Base-by-base conservation (phyloP, 2,329 filamentous ascomycete species). In the Lachnellula arida region DNA sequence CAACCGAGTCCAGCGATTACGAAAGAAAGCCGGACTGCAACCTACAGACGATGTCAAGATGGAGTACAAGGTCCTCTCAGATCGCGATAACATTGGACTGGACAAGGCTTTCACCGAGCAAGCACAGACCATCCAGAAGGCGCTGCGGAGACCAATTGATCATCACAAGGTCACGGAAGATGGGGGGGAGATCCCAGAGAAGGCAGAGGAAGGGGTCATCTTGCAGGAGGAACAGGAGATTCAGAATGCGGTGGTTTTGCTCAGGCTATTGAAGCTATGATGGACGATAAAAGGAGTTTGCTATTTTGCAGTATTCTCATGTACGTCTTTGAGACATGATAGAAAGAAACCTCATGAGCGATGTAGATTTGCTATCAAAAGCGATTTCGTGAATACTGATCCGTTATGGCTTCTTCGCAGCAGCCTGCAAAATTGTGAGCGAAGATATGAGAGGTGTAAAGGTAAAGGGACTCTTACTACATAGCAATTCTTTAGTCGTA, bases 21-120 rank as follows among this genome's bases (percentile, higher is more conserved):
- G 94, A 63, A 99, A 99, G 82, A 94, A 94, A 77, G 92, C 92
- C 7, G 91, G 91, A 0, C 78, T 99, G 51, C 84, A 92, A 61
- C 85, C 91, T 1, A 97, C 93, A 0, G 94, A 99, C 68, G 94
- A 97, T 68, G 86, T 99, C 60, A 89, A 88, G 75, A 96, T 99
- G 89, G 89, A 95, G 72, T 97, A 96, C 75, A 80, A 80, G 56
- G 84, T 97, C 5, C 75, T 95, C 49, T 80, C 83, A 7, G 91
- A 96, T 68, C 88, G 89, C 0, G 88, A 94, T 2, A 80, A 83
- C 46, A 80, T 92, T 57, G 90, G 89, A 5, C 72, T 96, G 23
- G 82, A 80, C 55, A 78, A 80, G 53, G 85, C 86, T 2, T 91
- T 95, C 68, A 77, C 82, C 61, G 81, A 81, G 39, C 89, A 95